Evolutionary conservation across 139 green algal species (phyloP), one percentile per base, ranked within the genome.

Genomic region (Desmodesmus armatus): DNA sequence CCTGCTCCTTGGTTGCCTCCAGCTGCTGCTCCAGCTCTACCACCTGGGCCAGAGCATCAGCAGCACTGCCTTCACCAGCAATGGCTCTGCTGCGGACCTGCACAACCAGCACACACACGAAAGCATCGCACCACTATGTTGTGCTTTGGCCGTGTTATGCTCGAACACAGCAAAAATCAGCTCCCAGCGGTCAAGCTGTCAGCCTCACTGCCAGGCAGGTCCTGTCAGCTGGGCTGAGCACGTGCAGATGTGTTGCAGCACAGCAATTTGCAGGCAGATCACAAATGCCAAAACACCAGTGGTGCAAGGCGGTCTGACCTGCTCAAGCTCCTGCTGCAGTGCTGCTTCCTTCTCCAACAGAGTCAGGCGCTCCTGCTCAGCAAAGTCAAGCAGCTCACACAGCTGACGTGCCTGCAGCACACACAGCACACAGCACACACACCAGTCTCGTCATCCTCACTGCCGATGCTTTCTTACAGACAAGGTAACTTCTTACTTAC

Each of bases 381-480:
- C 63, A 76, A 84, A 84, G 62, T 84, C 78, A 40, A 84, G 29
- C 63, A 84, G 43, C 78, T 84, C 78, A 65, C 43, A 76, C 39
- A 84, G 41, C 62, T 84, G 27, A 75, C 62, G 78, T 27, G 78
- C 78, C 78, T 84, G 63, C 78, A 72, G 11, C 33, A 83, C 7
- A 43, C 2, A 17, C 60, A 69, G 27, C 27, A 65, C 43, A 66
- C 44, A 19, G 17, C 7, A 53, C 6, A 29, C 27, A 39, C 37
- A 23, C n/a, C 5, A 21, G 33, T 49, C n/a, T 25, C 37, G 27
- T 33, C 66, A 49, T 31, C 35, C 43, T 62, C 19, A 17, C 51
- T 62, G 51, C 51, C 21, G 51, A 27, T 62, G 51, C 21, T 35
- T 29, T 71, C 25, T 39, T 21, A 35, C 25, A 78, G 25, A n/a